These are phyloP conservation scores for Cutaneotrichosporon spelunceum DNA, from an alignment of 1,284 basidiomycete genomes.

Conservation along the genomic window DNA sequence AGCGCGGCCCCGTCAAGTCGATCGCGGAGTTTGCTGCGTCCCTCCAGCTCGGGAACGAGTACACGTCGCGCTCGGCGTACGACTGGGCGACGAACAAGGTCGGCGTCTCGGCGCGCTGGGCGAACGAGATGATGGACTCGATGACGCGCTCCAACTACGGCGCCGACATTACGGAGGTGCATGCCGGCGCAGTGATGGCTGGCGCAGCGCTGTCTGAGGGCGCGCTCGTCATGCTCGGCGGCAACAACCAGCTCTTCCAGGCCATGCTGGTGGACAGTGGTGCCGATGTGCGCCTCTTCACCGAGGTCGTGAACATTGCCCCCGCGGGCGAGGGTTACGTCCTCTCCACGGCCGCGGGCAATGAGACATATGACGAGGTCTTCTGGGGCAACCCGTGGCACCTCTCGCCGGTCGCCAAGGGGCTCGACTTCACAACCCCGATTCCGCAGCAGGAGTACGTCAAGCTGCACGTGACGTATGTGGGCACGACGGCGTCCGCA, in stretches of 20 bases:
- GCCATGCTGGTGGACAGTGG: constrained; percentile 68
- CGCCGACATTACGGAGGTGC: constrained; percentile 69
- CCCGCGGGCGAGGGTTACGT: neutral
- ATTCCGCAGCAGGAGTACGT: constrained; percentile 62
- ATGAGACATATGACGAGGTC: constrained; percentile 42
- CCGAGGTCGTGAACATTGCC: constrained; percentile 34
- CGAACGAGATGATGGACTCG: constrained; percentile 75
- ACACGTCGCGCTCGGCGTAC: constrained; percentile 58
- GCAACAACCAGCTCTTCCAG: constrained; percentile 84
- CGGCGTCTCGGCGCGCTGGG: constrained; percentile 63
- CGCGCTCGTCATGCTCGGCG: constrained; percentile 59
- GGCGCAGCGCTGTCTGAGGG: constrained; percentile 58
- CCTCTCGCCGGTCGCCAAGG: constrained; percentile 23
- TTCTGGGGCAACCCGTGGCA: constrained; percentile 49
- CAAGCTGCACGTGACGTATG: constrained; percentile 80
- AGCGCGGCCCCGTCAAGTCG: constrained; percentile 30
- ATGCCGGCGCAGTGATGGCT: constrained; percentile 71
- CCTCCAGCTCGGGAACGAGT: constrained; percentile 42
- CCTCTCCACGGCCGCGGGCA: constrained; percentile 5
- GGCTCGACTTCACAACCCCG: constrained; percentile 16
- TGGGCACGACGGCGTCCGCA: constrained; percentile 68
- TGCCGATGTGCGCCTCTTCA: constrained; percentile 67
- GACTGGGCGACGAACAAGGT: constrained; percentile 61
- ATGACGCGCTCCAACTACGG: constrained; percentile 74
- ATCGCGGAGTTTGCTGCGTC: constrained; percentile 41